A percentile compares a stretch with the other conserved stretches of the same genome.
phyloP scores from a whole-genome alignment of 306 rosid genomes.

The Quercus rubra region DNA sequence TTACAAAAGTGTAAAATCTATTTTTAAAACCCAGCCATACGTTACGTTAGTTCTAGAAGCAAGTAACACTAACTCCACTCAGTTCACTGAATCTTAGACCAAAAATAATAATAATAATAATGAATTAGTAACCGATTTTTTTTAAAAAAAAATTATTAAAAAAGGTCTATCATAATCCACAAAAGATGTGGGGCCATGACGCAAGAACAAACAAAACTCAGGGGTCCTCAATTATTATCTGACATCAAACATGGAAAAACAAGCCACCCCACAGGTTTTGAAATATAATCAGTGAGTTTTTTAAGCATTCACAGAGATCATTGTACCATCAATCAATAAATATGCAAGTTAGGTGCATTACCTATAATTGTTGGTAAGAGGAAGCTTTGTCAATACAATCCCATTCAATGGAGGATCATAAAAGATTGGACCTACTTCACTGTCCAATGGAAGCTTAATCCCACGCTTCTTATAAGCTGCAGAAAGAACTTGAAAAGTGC shows the following conservation, averaged over 20 bases:
- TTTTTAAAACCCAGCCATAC: no score
- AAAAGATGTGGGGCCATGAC: neutral
- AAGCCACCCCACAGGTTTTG: neutral
- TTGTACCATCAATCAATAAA: neutral
- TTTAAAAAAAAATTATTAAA: neutral
- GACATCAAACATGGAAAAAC: neutral
- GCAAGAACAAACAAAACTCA: neutral
- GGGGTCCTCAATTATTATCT: neutral
- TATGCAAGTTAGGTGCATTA: neutral
- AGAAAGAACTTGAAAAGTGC: slow-evolving; percentile 47
- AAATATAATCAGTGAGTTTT: no score
- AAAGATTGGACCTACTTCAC: slow-evolving; percentile 8
- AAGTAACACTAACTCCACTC: neutral
- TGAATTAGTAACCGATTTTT: neutral
- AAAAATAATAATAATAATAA: neutral
- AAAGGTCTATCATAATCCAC: neutral
- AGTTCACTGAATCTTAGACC: neutral
- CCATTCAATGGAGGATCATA: slow-evolving; percentile 54
- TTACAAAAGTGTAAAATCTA: no score
- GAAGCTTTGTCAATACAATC: slow-evolving; percentile 37
- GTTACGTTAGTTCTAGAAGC: no score
- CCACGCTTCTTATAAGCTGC: slow-evolving; percentile 64
- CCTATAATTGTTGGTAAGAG: slow-evolving; percentile 59
- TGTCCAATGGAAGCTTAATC: slow-evolving; percentile 29
- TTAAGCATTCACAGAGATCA: neutral